These are phyloP conservation scores for Coniferiporia sulphurascens DNA, from an alignment of 1,284 basidiomycete genomes.

Conservation along the genomic window DNA sequence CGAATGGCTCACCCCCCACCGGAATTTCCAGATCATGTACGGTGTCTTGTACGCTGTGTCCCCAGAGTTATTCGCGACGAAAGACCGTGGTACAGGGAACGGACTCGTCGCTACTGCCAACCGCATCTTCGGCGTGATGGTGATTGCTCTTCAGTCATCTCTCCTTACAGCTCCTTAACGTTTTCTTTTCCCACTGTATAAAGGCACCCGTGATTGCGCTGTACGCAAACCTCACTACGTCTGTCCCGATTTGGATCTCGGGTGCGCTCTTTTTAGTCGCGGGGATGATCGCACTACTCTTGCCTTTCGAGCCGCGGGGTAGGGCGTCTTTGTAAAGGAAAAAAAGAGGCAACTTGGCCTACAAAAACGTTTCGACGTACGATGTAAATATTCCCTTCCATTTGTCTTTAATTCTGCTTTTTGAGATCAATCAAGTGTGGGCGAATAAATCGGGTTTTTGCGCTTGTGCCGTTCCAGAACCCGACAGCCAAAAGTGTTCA, in stretches of 20 bases:
- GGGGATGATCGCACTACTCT: conserved; percentile 54
- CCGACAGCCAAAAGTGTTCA: too few species aligned
- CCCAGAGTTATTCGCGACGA: conserved; percentile 71
- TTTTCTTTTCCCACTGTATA: background rate
- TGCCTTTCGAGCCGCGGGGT: conserved; percentile 71
- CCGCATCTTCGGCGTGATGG: conserved; percentile 60
- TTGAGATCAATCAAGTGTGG: too few species aligned
- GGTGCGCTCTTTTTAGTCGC: conserved; percentile 60
- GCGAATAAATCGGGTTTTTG: too few species aligned
- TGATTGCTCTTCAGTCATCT: conserved; percentile 34
- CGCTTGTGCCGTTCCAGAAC: too few species aligned
- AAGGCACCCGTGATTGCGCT: conserved; percentile 65
- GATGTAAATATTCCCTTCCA: too few species aligned
- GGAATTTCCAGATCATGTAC: conserved; percentile 54
- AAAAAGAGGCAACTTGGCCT: too few species aligned
- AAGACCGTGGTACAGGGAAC: conserved; percentile 63
- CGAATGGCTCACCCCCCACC: background rate
- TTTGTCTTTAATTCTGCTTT: too few species aligned
- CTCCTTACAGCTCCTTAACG: conserved; percentile 25
- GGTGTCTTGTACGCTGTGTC: conserved; percentile 69
- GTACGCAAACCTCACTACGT: conserved; percentile 52
- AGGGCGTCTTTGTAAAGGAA: conserved; percentile 33
- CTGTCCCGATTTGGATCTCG: conserved; percentile 68
- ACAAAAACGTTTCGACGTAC: too few species aligned
- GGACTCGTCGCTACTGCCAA: conserved; percentile 52